Percentiles rank a stretch among this genome's conserved stretches.
Evolutionary conservation across 129 eudicot genomes (phyloP).

Genomic region (Flaveria linearis): DNA sequence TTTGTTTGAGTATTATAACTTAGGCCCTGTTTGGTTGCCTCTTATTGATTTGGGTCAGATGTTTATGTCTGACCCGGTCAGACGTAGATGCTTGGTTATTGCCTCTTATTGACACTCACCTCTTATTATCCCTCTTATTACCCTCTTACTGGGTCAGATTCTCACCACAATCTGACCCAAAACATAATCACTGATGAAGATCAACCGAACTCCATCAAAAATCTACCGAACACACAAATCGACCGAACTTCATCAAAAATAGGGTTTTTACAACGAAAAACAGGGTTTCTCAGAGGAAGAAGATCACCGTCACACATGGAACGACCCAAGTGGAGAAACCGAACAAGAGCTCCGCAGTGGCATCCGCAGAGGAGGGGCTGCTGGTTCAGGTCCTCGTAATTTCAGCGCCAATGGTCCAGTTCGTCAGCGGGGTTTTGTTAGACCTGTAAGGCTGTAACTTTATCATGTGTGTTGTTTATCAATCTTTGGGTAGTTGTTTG

Average conservation of each 20-base stretch:
- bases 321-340: slow-evolving; percentile 75
- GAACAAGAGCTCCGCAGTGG: slow-evolving; percentile 92
- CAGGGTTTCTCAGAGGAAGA: slow-evolving; percentile 38
- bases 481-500: background rate
- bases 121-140: too few relatives aligned
- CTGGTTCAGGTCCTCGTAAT: slow-evolving; percentile 69
- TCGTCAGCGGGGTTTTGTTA: slow-evolving; percentile 82
- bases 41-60: too few relatives aligned
- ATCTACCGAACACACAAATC: background rate
- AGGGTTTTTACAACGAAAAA: slow-evolving; percentile 30
- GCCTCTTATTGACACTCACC: too few relatives aligned
- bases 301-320: slow-evolving; percentile 43
- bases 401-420: slow-evolving; percentile 50
- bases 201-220: too few relatives aligned
- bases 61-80: too few relatives aligned
- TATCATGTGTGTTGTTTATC: background rate
- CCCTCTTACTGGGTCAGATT: too few relatives aligned
- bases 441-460: slow-evolving; percentile 52
- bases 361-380: slow-evolving; percentile 75
- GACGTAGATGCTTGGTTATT: too few relatives aligned
- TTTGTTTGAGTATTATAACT: too few relatives aligned
- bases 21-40: too few relatives aligned
- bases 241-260: background rate
- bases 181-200: too few relatives aligned
- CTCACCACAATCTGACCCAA: too few relatives aligned